Base-by-base conservation (phyloP, 257 asterid genomes). In the Solanum stenotomum region DNA sequence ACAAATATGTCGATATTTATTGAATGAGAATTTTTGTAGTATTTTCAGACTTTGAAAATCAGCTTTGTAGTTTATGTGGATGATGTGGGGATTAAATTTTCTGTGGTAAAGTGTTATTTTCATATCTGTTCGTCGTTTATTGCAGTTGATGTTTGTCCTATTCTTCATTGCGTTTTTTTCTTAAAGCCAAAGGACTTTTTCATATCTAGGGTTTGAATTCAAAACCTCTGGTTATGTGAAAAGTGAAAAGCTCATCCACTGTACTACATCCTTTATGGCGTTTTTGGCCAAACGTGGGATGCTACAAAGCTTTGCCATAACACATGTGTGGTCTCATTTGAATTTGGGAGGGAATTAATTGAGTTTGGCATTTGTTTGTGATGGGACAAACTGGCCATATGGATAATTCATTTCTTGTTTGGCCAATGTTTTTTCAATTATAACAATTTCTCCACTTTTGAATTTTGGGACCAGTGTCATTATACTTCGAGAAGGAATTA, bases 11-110 rank as follows among this genome's bases (percentile, higher is more conserved):
- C 85, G 34, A 49, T 82, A 49, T 82, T 82, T 82, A 82, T 29
- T 82, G 85, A 82, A 82, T 46, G 85, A 49, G 70, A 82, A 82
- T 18, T 82, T 82, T 82, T 79, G 85, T 82, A 82, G 85, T 82
- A 79, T 79, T 79, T 79, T 79, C 67, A 79, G 85, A 42, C 37
- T 79, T 44, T 20, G 25, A 29, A 81, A 44, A 46, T 46, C 35
- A 9, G 27, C 3, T 4, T 25, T 9, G 18, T 29, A 82, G 63
- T 82, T 29, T 81, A 2, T 81, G 68, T 81, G 85, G 85, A 81
- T 68, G 6, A 63, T 46, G 65, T 79, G 27, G 68, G 68, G 35
- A 42, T 78, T 8, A 13, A 4, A 15, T 13, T 78, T 78, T 79
- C 37, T 44, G 67, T 44, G 85, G 38, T 79, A 25, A 4, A 15